These are phyloP conservation scores for Heterobasidion occidentale DNA, from an alignment of 1,284 basidiomycete genomes.

Conservation along the genomic window DNA sequence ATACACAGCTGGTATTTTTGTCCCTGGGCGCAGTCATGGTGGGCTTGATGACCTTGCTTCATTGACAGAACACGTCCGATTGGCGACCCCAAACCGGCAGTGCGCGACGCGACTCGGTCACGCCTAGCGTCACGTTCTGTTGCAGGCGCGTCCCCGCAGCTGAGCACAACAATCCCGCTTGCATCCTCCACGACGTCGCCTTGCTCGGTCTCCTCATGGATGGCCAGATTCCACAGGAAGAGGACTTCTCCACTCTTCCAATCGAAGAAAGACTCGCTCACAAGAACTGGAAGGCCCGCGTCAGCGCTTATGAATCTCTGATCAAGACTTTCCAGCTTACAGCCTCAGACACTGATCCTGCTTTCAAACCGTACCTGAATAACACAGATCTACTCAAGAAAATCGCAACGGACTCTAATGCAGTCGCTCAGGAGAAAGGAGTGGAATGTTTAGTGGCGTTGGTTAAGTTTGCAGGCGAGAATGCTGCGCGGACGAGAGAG, in stretches of 20 bases:
- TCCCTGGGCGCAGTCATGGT: too few species aligned
- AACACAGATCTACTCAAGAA: slow-evolving; percentile 78
- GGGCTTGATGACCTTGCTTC: too few species aligned
- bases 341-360: slow-evolving; percentile 88
- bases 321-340: slow-evolving; percentile 83
- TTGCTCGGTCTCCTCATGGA: slow-evolving; percentile 60
- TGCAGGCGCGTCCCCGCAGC: neutral
- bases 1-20: too few species aligned
- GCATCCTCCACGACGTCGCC: neutral
- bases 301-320: slow-evolving; percentile 88
- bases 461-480: slow-evolving; percentile 89
- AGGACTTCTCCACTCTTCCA: slow-evolving; percentile 84
- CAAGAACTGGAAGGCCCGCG: slow-evolving; percentile 98
- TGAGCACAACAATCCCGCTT: neutral
- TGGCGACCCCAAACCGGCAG: too few species aligned
- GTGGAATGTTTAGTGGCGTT: slow-evolving; percentile 81
- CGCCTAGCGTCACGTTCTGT: neutral
- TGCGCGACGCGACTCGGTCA: neutral
- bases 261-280: slow-evolving; percentile 81
- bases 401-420: slow-evolving; percentile 88
- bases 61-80: too few species aligned
- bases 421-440: slow-evolving; percentile 97
- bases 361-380: slow-evolving; percentile 84
- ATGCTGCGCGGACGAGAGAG: slow-evolving; percentile 73
- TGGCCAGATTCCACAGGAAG: slow-evolving; percentile 84